A percentile compares a stretch with the other conserved stretches of the same genome.
phyloP scores from a whole-genome alignment of 345 rosid genomes.

The Fremontodendron californicum region DNA sequence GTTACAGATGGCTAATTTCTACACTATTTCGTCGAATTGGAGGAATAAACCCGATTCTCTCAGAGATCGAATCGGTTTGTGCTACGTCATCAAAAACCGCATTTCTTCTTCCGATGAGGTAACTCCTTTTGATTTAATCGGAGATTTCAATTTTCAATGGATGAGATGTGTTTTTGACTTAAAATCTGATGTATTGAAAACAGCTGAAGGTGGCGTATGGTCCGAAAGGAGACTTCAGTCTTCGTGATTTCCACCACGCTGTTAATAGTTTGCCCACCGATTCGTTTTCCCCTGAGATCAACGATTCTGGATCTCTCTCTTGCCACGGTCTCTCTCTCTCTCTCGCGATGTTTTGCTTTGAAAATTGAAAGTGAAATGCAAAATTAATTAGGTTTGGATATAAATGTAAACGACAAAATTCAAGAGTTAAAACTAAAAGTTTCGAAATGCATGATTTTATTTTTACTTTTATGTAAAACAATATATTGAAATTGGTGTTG shows the following conservation, averaged over 20 bases:
- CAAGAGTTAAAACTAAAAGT: neutral
- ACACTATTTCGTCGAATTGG: slow-evolving; percentile 43
- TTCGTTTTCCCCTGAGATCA: slow-evolving; percentile 53
- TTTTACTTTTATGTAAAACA: neutral
- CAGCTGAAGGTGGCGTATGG: slow-evolving; percentile 65
- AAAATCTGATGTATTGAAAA: neutral
- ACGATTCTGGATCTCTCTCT: slow-evolving; percentile 42
- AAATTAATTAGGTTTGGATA: neutral
- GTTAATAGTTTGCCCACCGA: slow-evolving; percentile 61
- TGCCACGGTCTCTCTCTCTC: slow-evolving; percentile 34
- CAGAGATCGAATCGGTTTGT: slow-evolving; percentile 60
- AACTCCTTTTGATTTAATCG: slow-evolving; percentile 9
- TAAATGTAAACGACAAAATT: neutral
- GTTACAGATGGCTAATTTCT: slow-evolving; percentile 68
- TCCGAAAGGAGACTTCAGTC: slow-evolving; percentile 58
- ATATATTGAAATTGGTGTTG: neutral
- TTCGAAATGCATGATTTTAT: neutral
- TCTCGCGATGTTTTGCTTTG: neutral
- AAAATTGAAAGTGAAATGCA: neutral
- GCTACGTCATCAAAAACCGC: slow-evolving; percentile 50
- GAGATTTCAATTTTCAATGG: slow-evolving; percentile 8
- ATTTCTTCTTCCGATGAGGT: slow-evolving; percentile 60
- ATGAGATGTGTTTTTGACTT: neutral
- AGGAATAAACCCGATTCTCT: slow-evolving; percentile 33
- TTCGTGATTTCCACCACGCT: slow-evolving; percentile 79